Conservation (phyloP, 2,329 filamentous ascomycete species). For the Nannizzia gypsea region DNA sequence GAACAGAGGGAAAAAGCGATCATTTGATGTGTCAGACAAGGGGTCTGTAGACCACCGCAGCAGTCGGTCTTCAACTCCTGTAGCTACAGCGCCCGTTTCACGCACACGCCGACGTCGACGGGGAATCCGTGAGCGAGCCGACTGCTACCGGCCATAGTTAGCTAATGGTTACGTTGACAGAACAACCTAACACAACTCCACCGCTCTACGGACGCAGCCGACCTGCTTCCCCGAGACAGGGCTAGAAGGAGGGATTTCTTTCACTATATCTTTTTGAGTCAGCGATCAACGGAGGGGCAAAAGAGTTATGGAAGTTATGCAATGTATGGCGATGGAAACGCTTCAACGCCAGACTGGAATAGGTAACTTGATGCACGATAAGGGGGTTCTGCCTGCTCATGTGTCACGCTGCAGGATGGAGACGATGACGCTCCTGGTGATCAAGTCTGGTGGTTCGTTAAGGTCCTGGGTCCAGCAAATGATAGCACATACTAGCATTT, state of each 20-base stretch:
- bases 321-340: neutral
- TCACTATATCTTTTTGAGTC: no score
- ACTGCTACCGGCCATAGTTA: slow-evolving; percentile 20
- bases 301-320: neutral
- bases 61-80: neutral
- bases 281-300: neutral
- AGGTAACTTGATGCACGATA: neutral
- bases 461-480: neutral
- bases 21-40: slow-evolving; percentile 7
- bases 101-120: neutral
- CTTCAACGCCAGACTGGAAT: neutral
- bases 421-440: slow-evolving; percentile 2
- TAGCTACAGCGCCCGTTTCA: neutral
- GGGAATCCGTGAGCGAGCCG: slow-evolving; percentile 12
- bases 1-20: slow-evolving; percentile 16
- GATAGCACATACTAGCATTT: neutral
- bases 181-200: neutral
- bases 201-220: neutral
- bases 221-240: neutral
- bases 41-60: neutral
- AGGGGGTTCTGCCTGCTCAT: neutral
- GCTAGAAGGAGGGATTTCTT: neutral
- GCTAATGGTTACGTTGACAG: no score
- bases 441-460: neutral
- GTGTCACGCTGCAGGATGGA: slow-evolving; percentile 1